A percentile compares a stretch with the other conserved stretches of the same genome.
These are phyloP conservation scores for Penicillium sp. DNA, from an alignment of 2,329 filamentous ascomycete genomes.

Conservation along the genomic window DNA sequence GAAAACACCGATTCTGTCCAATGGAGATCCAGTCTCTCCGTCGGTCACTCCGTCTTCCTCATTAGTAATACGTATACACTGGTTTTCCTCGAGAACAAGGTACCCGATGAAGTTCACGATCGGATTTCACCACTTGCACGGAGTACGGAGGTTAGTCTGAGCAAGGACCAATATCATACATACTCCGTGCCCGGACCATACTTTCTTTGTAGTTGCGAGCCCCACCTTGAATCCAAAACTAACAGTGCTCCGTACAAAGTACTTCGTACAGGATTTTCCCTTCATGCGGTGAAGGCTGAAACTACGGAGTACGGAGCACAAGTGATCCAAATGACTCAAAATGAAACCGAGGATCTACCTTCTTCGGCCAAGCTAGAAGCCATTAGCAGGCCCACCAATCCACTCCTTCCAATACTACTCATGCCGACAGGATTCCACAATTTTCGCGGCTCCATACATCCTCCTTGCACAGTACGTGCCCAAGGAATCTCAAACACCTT, in stretches of 20 bases:
- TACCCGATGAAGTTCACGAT: conserved; percentile 1
- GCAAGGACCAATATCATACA: neutral
- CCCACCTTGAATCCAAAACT: neutral
- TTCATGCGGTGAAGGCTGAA: conserved; percentile 9
- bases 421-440: neutral
- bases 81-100: neutral
- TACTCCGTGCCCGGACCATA: neutral
- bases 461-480: conserved; percentile 4
- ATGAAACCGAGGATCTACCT: conserved; percentile 8
- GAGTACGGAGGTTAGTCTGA: neutral
- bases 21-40: conserved; percentile 14
- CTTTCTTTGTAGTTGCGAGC: neutral
- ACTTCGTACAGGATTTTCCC: neutral
- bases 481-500: conserved; percentile 2
- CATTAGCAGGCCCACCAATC: conserved; percentile 7
- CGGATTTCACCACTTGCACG: neutral
- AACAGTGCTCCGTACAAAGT: no score
- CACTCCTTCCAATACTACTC: neutral
- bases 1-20: conserved; percentile 18
- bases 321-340: conserved; percentile 7
- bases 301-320: neutral
- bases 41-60: conserved; percentile 3
- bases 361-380: conserved; percentile 9
- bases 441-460: conserved; percentile 2
- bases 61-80: conserved; percentile 4